phyloP scores from a whole-genome alignment of 2,329 filamentous ascomycete genomes.

The Claviceps spartinae region DNA sequence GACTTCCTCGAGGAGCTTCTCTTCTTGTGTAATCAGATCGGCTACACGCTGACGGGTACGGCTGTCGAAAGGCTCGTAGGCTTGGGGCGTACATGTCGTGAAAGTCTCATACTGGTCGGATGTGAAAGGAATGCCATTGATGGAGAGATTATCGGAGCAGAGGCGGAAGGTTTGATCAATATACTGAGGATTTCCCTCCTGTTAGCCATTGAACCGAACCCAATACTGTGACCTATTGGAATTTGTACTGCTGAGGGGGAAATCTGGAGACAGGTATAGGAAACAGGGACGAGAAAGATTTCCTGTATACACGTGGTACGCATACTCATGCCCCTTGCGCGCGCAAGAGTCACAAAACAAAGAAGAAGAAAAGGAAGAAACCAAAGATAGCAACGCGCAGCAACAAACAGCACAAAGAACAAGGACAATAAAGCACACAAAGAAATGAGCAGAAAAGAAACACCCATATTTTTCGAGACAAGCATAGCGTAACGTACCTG shows the following conservation, averaged over 20 bases:
- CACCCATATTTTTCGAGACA: no score
- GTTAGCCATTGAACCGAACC: not conserved
- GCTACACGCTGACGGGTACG: constrained; percentile 46
- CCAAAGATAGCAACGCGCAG: no score
- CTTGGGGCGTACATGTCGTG: constrained; percentile 13
- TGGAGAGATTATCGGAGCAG: constrained; percentile 44
- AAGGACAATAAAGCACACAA: not conserved
- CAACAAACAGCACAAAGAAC: no score
- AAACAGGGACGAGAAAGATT: no score
- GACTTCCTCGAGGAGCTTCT: constrained; percentile 50
- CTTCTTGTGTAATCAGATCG: constrained; percentile 46
- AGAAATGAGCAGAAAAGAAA: not conserved
- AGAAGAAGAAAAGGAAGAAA: not conserved
- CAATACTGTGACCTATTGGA: no score
- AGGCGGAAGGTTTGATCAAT: constrained; percentile 46
- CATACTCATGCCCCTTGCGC: no score
- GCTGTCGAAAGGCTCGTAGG: constrained; percentile 47
- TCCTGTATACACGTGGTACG: no score
- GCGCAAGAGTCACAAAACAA: no score
- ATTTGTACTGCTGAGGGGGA: no score
- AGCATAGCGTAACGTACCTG: constrained; percentile 27
- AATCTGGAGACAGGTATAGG: no score
- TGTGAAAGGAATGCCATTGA: constrained; percentile 45
- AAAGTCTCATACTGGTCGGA: constrained; percentile 24
- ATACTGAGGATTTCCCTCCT: constrained; percentile 29